Conservation (phyloP, 768 basidiomycete species). For the Auriscalpium microsporum region DNA sequence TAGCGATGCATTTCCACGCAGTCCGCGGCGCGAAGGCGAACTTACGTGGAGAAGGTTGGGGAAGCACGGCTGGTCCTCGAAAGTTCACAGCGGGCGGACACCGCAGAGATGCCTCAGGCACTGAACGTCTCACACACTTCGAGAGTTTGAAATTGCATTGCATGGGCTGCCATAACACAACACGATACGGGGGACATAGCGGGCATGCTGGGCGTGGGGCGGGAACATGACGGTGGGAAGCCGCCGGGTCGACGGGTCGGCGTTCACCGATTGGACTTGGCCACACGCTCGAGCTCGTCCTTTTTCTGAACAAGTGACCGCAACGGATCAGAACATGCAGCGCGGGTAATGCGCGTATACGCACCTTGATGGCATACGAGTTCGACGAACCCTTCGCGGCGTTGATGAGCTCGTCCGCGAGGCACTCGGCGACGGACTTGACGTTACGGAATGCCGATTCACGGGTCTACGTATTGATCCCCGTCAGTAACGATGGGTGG, state of each 20-base stretch:
- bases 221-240: neutral
- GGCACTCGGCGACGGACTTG: conserved; percentile 97
- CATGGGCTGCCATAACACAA: neutral
- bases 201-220: neutral
- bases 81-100: too few relatives aligned
- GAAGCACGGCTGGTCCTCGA: too few relatives aligned
- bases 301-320: conserved; percentile 59
- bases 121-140: neutral
- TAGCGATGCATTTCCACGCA: too few relatives aligned
- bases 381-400: conserved; percentile 99
- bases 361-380: conserved; percentile 98
- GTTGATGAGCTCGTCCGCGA: conserved; percentile 99
- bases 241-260: neutral
- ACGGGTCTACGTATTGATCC: conserved; percentile 60
- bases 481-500: neutral
- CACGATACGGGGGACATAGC: neutral
- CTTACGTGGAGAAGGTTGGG: too few relatives aligned
- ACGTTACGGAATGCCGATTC: conserved; percentile 99
- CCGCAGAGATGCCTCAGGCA: too few relatives aligned
- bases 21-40: too few relatives aligned
- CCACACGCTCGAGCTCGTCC: conserved; percentile 99
- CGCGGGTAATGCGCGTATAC: conserved; percentile 10
- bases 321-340: too few relatives aligned
- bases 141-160: neutral
- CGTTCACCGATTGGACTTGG: conserved; percentile 98